A percentile compares a stretch with the other conserved stretches of the same genome.
phyloP scores from a whole-genome alignment of 1,139 yeast genomes.

The Chernovozyma aurita region DNA sequence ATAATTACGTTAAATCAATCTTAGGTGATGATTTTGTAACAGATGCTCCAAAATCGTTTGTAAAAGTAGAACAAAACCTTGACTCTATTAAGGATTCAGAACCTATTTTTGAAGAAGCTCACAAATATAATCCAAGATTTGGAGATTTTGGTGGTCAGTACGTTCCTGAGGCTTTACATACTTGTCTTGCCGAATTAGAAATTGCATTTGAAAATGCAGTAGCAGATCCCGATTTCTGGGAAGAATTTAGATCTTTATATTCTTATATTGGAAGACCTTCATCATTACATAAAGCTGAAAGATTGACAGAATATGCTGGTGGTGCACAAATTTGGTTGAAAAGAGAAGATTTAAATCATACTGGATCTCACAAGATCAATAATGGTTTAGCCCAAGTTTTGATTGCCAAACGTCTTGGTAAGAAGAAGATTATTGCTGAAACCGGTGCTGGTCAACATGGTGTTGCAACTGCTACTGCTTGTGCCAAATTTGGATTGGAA shows the following conservation, averaged over 20 bases:
- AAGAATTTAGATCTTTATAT: conserved; percentile 78
- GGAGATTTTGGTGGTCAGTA: conserved; percentile 99
- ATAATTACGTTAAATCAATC: conserved; percentile 63
- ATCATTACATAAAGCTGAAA: conserved; percentile 82
- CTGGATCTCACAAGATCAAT: conserved; percentile 96
- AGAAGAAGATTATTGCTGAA: conserved; percentile 89
- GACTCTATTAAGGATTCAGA: conserved; percentile 21
- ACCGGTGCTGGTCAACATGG: conserved; percentile 99
- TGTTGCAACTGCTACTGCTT: conserved; percentile 98
- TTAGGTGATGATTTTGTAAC: conserved; percentile 54
- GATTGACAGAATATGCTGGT: conserved; percentile 84
- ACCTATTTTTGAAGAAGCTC: conserved; percentile 49
- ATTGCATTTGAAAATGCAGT: conserved; percentile 80
- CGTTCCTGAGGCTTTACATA: conserved; percentile 93
- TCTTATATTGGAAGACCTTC: conserved; percentile 95
- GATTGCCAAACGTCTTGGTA: conserved; percentile 88
- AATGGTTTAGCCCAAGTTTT: conserved; percentile 94
- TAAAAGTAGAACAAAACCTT: conserved; percentile 7
- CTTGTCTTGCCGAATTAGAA: conserved; percentile 87
- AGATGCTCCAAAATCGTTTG: conserved; percentile 27
- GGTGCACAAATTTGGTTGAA: conserved; percentile 98
- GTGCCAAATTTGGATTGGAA: conserved; percentile 93
- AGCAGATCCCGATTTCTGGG: conserved; percentile 90
- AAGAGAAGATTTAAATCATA: conserved; percentile 96
- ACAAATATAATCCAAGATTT: conserved; percentile 66